These are phyloP conservation scores for Phytophthora syringae DNA, from an alignment of 352 stramenopile genomes.

Conservation along the genomic window DNA sequence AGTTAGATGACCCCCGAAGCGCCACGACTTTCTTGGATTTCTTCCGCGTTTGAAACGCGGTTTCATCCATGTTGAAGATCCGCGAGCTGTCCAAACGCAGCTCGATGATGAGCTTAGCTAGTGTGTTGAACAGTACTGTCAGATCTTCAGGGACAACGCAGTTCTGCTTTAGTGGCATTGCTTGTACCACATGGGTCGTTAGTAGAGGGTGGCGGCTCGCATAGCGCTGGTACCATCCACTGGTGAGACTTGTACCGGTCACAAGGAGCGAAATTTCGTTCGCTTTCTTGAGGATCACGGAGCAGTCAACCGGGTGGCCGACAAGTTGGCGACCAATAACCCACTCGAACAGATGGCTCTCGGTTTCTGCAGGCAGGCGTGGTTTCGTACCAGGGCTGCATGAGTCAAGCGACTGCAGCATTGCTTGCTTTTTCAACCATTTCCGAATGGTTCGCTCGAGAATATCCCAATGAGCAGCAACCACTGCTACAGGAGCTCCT, in stretches of 20 bases:
- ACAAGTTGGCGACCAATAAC: conserved; percentile 18
- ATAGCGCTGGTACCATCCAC: conserved; percentile 34
- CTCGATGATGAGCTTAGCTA: conserved; percentile 18
- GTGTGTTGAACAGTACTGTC: conserved; percentile 10
- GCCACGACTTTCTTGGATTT: conserved; percentile 25
- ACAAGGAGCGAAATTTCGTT: conserved; percentile 3
- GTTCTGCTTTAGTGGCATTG: conserved; percentile 15
- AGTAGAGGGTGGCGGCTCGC: conserved; percentile 15
- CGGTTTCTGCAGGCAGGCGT: too few relatives aligned
- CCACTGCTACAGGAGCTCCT: too few relatives aligned
- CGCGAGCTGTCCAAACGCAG: not conserved
- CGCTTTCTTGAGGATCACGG: conserved; percentile 17
- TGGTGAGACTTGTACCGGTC: not conserved
- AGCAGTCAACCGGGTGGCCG: conserved; percentile 12
- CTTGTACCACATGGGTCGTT: conserved; percentile 5
- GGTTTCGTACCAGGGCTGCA: too few relatives aligned
- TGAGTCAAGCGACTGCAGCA: too few relatives aligned
- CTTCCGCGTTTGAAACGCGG: conserved; percentile 12
- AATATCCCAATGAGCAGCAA: too few relatives aligned
- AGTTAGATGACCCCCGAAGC: conserved; percentile 23
- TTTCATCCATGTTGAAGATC: conserved; percentile 42
- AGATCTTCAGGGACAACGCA: conserved; percentile 8
- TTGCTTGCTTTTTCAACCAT: too few relatives aligned
- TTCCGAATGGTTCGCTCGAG: too few relatives aligned
- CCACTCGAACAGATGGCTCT: conserved; percentile 24